Evolutionary conservation across 73 alveolate species (phyloP).

Genomic region (Paramecium pentaurelia): DNA sequence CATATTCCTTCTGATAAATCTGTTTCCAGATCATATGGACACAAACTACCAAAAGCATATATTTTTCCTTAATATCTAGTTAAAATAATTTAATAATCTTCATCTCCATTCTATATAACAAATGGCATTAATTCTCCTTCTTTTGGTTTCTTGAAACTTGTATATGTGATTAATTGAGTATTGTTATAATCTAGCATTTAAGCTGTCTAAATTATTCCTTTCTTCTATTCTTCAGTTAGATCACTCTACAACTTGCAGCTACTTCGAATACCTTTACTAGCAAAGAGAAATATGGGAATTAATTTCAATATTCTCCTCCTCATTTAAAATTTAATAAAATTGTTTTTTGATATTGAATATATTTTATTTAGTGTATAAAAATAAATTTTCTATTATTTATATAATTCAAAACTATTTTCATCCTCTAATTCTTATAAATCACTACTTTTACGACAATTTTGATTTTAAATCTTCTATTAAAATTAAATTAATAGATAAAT

Average conservation of each 20-base stretch:
- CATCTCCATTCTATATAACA: background rate
- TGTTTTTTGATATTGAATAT: background rate
- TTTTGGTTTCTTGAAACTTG: slow-evolving; percentile 7
- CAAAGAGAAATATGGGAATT: slow-evolving; percentile 2
- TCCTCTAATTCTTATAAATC: background rate
- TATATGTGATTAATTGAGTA: slow-evolving; percentile 16
- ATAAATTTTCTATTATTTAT: background rate
- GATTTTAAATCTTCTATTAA: background rate
- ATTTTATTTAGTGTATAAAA: background rate
- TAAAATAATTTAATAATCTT: background rate
- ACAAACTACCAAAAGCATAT: slow-evolving; percentile 33
- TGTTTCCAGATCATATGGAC: slow-evolving; percentile 55
- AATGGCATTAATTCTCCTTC: slow-evolving; percentile 38
- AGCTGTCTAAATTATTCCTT: background rate
- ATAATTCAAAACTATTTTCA: background rate
- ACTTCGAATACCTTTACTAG: background rate
- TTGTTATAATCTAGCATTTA: slow-evolving; percentile 5
- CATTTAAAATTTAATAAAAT: slow-evolving; percentile 19
- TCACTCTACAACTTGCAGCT: background rate
- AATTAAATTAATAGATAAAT: background rate
- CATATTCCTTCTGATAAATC: slow-evolving; percentile 56
- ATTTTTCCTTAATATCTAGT: slow-evolving; percentile 30
- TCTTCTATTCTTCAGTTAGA: slow-evolving; percentile 14
- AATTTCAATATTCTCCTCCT: slow-evolving; percentile 34
- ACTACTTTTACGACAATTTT: background rate